phyloP scores from a whole-genome alignment of 768 basidiomycete genomes.

The Mycena indigotica region DNA sequence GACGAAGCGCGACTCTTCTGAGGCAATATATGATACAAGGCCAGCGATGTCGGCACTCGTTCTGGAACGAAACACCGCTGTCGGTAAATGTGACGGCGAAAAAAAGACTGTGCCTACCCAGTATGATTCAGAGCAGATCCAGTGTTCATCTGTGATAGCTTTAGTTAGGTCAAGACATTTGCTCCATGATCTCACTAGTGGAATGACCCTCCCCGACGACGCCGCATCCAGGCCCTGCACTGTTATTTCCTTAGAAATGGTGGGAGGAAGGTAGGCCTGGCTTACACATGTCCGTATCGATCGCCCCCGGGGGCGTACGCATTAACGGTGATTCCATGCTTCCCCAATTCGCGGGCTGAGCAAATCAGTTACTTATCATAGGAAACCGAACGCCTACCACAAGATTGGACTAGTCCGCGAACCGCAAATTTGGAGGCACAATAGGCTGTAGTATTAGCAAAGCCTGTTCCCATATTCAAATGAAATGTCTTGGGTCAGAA shows the following conservation, averaged over 20 bases:
- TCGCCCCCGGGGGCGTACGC: constrained; percentile 27
- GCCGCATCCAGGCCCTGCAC: background rate
- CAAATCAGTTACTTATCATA: background rate
- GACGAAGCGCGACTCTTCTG: constrained; percentile 31
- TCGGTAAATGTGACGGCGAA: too few relatives aligned
- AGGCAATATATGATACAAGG: constrained; percentile 34
- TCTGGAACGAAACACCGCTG: too few relatives aligned
- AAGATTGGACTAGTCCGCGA: constrained; percentile 15
- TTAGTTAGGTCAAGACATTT: background rate
- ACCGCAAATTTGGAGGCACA: constrained; percentile 33
- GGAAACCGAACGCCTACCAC: constrained; percentile 2
- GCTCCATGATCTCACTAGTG: too few relatives aligned
- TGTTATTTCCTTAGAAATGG: background rate
- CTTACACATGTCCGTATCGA: constrained; percentile 18
- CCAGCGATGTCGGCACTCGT: constrained; percentile 26
- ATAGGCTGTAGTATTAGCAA: constrained; percentile 24
- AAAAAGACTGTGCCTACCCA: background rate
- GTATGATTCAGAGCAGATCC: background rate
- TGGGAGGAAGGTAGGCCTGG: background rate
- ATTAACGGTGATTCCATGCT: constrained; percentile 28
- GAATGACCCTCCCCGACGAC: background rate
- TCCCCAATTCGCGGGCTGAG: constrained; percentile 21
- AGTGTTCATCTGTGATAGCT: background rate
- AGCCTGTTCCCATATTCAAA: too few relatives aligned
- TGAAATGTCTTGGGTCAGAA: too few relatives aligned